phyloP scores from a whole-genome alignment of 352 stramenopile genomes.

The Thraustochytrium sp. region DNA sequence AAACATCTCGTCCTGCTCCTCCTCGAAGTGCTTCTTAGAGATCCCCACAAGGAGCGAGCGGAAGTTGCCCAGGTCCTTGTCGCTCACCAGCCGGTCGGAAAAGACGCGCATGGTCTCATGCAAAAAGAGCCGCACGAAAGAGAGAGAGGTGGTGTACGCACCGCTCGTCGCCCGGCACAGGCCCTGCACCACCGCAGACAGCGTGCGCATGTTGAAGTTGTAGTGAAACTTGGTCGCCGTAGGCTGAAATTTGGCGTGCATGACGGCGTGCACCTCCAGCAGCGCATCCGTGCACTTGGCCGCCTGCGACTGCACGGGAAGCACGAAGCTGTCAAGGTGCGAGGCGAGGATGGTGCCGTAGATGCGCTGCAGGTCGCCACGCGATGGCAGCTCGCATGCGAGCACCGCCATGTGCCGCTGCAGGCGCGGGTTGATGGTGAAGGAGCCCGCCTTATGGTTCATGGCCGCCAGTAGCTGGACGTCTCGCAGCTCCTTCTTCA shows the following conservation, averaged over 20 bases:
- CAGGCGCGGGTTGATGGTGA: constrained; percentile 80
- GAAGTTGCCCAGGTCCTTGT: constrained; percentile 86
- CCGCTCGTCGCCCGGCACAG: constrained; percentile 79
- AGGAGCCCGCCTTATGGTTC: constrained; percentile 80
- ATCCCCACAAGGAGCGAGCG: constrained; percentile 80
- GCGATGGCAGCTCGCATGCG: constrained; percentile 78
- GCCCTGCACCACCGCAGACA: constrained; percentile 83
- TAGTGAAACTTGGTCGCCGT: constrained; percentile 91
- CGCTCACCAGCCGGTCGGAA: constrained; percentile 88
- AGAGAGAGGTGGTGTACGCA: constrained; percentile 75
- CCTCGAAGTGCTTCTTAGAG: constrained; percentile 80
- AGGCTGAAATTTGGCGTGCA: constrained; percentile 76
- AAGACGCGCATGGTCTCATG: constrained; percentile 94
- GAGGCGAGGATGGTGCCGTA: constrained; percentile 78
- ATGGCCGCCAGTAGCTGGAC: constrained; percentile 86
- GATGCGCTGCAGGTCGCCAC: constrained; percentile 79
- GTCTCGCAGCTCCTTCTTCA: constrained; percentile 82
- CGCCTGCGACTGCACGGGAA: constrained; percentile 55
- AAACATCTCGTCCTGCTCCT: constrained; percentile 70
- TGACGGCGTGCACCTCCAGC: constrained; percentile 78
- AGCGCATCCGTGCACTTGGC: constrained; percentile 63
- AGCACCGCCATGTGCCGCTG: constrained; percentile 83
- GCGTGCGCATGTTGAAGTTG: constrained; percentile 89
- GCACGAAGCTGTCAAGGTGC: constrained; percentile 74
- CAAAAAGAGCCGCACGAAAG: constrained; percentile 83